Base-by-base conservation (phyloP, 345 rosid genomes). In the Arabis hirsuta region DNA sequence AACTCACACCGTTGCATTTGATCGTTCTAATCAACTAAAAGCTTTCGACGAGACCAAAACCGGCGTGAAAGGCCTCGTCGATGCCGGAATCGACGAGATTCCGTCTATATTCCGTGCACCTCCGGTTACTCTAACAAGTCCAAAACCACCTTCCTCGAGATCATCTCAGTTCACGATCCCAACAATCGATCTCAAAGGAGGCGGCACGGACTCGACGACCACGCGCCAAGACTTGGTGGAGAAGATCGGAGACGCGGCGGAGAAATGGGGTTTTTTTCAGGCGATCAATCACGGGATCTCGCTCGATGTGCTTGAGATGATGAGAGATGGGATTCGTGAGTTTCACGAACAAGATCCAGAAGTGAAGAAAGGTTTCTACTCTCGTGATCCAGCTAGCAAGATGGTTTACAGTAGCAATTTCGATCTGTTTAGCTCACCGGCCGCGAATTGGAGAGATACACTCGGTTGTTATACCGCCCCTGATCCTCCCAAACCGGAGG, bases 261-360 rank as follows among this genome's bases (percentile, higher is more conserved):
- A 61, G 73, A 63, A 58, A 9, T 76, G 79, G 79, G 82, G 85
- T 0, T 84, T 87, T 60, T 84, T 84, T 26, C 89, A 83, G 58
- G 83, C 83, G 65, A 61, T 82, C 32, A 84, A 83, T 38, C 88
- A 87, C 19, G 88, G 86, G 7, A 77, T 84, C 26, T 53, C 77
- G 2, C 7, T 26, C 0, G 47, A 67, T 53, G 34, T 73, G 20
- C 1, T 73, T 22, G 74, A 60, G 55, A 73, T 10, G 71, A 73
- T 51, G 74, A 61, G 7, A 45, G 44, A 78, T 7, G 74, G 66
- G 0, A 4, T 61, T 34, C 66, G 78, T 45, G 63, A 39, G 62
- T 67, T 73, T 67, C 77, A 66, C 19, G 81, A 78, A 50, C 74
- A 73, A 47, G 78, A 73, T 0, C 0, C 69, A 0, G 14, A 78